Evolutionary conservation across 1,284 basidiomycete genomes (phyloP), one percentile per base, ranked within the genome.

Genomic region (Limonomyces culmigenus): DNA sequence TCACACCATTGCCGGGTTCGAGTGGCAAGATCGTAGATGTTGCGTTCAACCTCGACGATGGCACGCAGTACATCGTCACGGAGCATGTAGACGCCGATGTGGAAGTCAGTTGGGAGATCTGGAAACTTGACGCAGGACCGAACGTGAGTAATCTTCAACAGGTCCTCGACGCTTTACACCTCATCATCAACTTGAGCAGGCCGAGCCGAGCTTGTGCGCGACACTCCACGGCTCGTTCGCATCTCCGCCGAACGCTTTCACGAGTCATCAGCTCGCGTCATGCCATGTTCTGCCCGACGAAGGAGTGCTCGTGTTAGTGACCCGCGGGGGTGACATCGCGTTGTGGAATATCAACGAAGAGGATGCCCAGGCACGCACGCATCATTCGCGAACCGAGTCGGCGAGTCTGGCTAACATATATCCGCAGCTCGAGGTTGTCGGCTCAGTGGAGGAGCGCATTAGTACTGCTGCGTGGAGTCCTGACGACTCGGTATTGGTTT

Each of bases 401-500:
- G 14, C 30, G 17, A 21, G 4, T n/a, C 33, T 11, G 10, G 33
- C 6, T 6, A 14, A n/a, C 23, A 34, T 42, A 40, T 20, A 19
- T 32, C 29, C 36, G 29, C 55, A 74, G 73, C 56, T 69, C 32
- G 84, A 91, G 43, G 67, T 86, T 4, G 75, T 91, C 36, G 92
- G 93, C 3, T 78, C 78, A 0, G 72, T 97, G 12, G 88, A 95
- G 40, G 66, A 73, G 18, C 89, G 87, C 0, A 78, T 98, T 36
- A 58, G 74, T 31, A 77, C 80, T 2, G 89, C 86, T 2, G 63
- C 70, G 4, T 97, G 91, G 89, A 80, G 80, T 40, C 88, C 92
- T 2, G 92, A 97, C 51, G 85, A 92, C 38, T 77, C 88, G 25
- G 59, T 88, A 15, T 61, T 97, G 3, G 73, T 74, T 1, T 61